Conservation (phyloP, 2,329 filamentous ascomycete genomes). For the Pseudogymnoascus pannorum region DNA sequence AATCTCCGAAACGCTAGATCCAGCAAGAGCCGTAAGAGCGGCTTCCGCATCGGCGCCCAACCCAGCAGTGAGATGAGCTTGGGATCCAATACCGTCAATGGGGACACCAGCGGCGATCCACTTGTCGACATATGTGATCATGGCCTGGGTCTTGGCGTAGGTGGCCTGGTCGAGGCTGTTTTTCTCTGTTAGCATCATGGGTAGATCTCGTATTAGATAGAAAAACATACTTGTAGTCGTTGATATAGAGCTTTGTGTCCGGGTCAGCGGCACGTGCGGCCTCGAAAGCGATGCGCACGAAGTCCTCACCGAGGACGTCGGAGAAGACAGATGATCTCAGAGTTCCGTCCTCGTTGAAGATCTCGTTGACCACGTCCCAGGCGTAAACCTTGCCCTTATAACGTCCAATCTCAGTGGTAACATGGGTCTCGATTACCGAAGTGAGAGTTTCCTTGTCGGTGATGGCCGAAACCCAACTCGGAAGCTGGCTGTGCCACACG, state of each 20-base stretch:
- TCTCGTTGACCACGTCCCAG: slow-evolving; percentile 61
- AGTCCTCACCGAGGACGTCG: slow-evolving; percentile 61
- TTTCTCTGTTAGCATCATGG: not conserved
- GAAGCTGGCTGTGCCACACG: slow-evolving; percentile 56
- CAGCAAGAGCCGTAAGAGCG: slow-evolving; percentile 33
- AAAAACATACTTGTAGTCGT: slow-evolving; percentile 51
- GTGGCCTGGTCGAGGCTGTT: slow-evolving; percentile 29
- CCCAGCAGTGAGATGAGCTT: slow-evolving; percentile 48
- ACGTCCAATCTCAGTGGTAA: slow-evolving; percentile 47
- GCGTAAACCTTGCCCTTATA: slow-evolving; percentile 58
- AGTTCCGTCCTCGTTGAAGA: slow-evolving; percentile 40
- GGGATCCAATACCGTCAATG: slow-evolving; percentile 55
- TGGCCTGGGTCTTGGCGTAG: slow-evolving; percentile 49
- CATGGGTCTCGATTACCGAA: slow-evolving; percentile 51
- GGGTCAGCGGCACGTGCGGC: slow-evolving; percentile 62
- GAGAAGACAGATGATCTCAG: slow-evolving; percentile 58
- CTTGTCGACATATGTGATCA: slow-evolving; percentile 53
- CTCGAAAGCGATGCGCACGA: slow-evolving; percentile 62
- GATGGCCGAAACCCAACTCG: slow-evolving; percentile 52
- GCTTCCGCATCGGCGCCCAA: slow-evolving; percentile 42
- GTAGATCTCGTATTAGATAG: slow-evolving; percentile 41
- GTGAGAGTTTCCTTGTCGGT: slow-evolving; percentile 45
- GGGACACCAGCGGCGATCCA: slow-evolving; percentile 56
- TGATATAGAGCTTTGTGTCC: slow-evolving; percentile 64
- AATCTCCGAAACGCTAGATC: slow-evolving; percentile 37